Conservation (phyloP, 805 yeast species). For the Dipodascus geniculatus region DNA sequence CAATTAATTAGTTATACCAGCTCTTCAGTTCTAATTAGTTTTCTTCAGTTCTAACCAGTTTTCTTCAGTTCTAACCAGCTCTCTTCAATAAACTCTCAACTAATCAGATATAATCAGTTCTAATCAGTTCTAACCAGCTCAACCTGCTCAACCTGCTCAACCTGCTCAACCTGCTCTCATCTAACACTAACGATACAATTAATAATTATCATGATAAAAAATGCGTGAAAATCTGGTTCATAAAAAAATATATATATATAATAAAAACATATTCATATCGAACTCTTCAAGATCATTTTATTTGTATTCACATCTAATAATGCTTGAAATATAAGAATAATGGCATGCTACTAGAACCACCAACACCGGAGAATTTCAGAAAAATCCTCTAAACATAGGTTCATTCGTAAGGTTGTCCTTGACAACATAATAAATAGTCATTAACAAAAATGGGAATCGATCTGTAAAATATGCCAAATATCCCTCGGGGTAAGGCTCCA, state of each 20-base stretch:
- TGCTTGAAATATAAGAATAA: background rate
- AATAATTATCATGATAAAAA: too few relatives aligned
- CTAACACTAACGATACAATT: too few relatives aligned
- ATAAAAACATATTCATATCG: background rate
- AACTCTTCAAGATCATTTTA: background rate
- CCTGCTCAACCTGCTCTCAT: too few relatives aligned
- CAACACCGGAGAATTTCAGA: slow-evolving; percentile 10
- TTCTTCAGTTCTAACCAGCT: too few relatives aligned
- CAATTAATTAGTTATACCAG: too few relatives aligned
- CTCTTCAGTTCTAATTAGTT: too few relatives aligned
- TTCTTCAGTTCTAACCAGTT: too few relatives aligned
- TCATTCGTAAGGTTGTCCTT: slow-evolving; percentile 49
- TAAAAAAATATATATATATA: too few relatives aligned
- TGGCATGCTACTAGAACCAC: background rate
- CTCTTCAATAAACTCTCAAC: too few relatives aligned
- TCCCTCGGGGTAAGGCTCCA: slow-evolving; percentile 78
- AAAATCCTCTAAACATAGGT: slow-evolving; percentile 40
- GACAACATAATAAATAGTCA: slow-evolving; percentile 61
- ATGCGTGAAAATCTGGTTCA: background rate
- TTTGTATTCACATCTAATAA: background rate
- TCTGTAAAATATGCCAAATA: slow-evolving; percentile 65
- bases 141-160: too few relatives aligned
- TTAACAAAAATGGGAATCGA: slow-evolving; percentile 67
- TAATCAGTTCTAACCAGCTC: too few relatives aligned
- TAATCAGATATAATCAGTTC: too few relatives aligned